Percentiles rank a stretch among this genome's conserved stretches.
Evolutionary conservation across 352 stramenopile species (phyloP).

Genomic region (Globisporangium orthogonon): DNA sequence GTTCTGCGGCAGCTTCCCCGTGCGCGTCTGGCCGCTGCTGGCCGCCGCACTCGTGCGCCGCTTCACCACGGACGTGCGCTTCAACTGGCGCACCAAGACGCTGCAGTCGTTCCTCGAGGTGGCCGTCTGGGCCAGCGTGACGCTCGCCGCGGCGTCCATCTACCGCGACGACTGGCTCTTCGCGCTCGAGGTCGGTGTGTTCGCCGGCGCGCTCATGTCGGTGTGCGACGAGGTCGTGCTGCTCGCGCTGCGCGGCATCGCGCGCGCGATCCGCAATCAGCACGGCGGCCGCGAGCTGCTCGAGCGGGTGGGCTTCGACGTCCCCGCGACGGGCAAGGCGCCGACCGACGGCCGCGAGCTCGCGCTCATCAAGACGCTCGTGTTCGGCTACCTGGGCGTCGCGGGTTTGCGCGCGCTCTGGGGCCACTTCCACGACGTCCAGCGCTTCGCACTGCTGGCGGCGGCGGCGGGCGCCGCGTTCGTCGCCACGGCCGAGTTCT

Average conservation of each 20-base stretch:
- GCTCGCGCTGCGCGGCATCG: slow-evolving; percentile 53
- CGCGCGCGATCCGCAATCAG: slow-evolving; percentile 68
- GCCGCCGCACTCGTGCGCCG: slow-evolving; percentile 41
- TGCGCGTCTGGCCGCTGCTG: slow-evolving; percentile 46
- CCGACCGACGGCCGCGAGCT: slow-evolving; percentile 63
- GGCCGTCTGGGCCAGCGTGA: slow-evolving; percentile 65
- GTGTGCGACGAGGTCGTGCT: slow-evolving; percentile 73
- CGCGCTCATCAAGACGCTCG: slow-evolving; percentile 67
- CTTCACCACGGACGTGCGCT: slow-evolving; percentile 69
- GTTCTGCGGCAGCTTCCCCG: slow-evolving; percentile 55
- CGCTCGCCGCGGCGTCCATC: slow-evolving; percentile 51
- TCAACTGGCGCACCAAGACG: slow-evolving; percentile 81
- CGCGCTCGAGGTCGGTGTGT: slow-evolving; percentile 61
- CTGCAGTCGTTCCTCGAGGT: slow-evolving; percentile 81
- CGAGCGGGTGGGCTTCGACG: slow-evolving; percentile 60
- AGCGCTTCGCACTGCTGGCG: slow-evolving; percentile 63
- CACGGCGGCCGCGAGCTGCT: slow-evolving; percentile 48
- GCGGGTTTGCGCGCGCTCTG: slow-evolving; percentile 55
- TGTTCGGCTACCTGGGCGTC: slow-evolving; percentile 72
- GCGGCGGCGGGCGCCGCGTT: slow-evolving; percentile 62
- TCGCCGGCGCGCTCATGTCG: slow-evolving; percentile 75
- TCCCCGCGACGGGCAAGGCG: slow-evolving; percentile 60
- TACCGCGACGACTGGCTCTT: slow-evolving; percentile 44
- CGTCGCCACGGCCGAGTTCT: slow-evolving; percentile 70
- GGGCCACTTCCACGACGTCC: slow-evolving; percentile 64